Evolutionary conservation across 768 basidiomycete genomes (phyloP).

Genomic region (Podaxis pistillaris): DNA sequence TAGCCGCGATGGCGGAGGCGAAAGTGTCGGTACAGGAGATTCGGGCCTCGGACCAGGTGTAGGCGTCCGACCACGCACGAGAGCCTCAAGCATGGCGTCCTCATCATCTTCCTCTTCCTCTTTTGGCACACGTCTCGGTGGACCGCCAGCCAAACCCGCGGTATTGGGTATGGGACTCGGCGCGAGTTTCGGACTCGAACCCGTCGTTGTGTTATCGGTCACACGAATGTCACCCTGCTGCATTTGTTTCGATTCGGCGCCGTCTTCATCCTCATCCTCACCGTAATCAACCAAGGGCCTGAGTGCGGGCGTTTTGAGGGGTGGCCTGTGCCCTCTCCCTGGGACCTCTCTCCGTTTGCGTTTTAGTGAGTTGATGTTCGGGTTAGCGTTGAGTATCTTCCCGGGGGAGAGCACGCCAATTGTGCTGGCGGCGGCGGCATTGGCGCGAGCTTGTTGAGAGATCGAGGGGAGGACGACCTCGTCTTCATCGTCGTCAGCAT

Average conservation of each 20-base stretch:
- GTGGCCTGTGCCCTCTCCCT: conserved; percentile 40
- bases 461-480: conserved; percentile 39
- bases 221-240: background rate
- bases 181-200: conserved; percentile 6
- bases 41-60: conserved; percentile 31
- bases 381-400: conserved; percentile 3
- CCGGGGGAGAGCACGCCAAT: conserved; percentile 4
- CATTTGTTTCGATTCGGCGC: conserved; percentile 6
- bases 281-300: conserved; percentile 73
- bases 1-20: conserved; percentile 40
- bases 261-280: conserved; percentile 66
- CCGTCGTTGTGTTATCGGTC: background rate
- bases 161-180: conserved; percentile 20
- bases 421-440: background rate
- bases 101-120: conserved; percentile 58
- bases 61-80: conserved; percentile 43
- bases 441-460: conserved; percentile 31
- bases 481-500: conserved; percentile 78
- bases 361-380: conserved; percentile 41
- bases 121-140: conserved; percentile 40
- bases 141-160: conserved; percentile 31
- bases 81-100: conserved; percentile 55
- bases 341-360: conserved; percentile 53
- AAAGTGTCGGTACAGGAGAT: conserved; percentile 1
- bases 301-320: conserved; percentile 51